These are phyloP conservation scores for Moniliella sp. DNA, from an alignment of 1,284 basidiomycete genomes.

Conservation along the genomic window DNA sequence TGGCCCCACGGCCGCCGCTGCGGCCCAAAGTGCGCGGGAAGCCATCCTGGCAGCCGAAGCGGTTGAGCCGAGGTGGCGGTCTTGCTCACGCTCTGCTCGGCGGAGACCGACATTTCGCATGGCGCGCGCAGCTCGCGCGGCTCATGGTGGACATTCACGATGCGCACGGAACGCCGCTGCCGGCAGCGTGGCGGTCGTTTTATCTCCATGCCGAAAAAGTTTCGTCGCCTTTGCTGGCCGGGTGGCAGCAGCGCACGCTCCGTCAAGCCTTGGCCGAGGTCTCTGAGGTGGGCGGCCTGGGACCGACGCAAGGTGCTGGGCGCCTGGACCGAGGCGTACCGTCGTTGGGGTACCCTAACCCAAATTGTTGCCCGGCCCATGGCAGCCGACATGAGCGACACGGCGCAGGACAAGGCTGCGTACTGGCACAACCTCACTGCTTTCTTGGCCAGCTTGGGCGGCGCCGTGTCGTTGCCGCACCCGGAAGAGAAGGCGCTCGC, in stretches of 20 bases:
- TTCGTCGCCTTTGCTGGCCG: conserved; percentile 35
- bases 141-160: neutral
- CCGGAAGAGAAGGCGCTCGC: too few relatives aligned
- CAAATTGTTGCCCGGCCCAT: conserved; percentile 8
- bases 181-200: conserved; percentile 6
- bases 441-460: conserved; percentile 55
- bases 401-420: conserved; percentile 19
- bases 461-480: conserved; percentile 42
- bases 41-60: too few relatives aligned
- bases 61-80: conserved; percentile 1
- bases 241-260: conserved; percentile 58
- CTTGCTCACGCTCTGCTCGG: conserved; percentile 17
- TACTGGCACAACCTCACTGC: conserved; percentile 70
- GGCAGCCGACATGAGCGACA: conserved; percentile 44
- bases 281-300: too few relatives aligned
- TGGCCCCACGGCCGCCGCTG: too few relatives aligned
- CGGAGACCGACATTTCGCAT: conserved; percentile 21
- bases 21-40: too few relatives aligned
- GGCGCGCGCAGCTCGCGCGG: conserved; percentile 7
- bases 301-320: conserved; percentile 48
- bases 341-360: conserved; percentile 43
- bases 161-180: neutral
- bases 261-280: conserved; percentile 49
- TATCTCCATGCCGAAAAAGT: conserved; percentile 10
- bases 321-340: conserved; percentile 61